Conservation (phyloP, 257 asterid species). For the Solanum sitiens region DNA sequence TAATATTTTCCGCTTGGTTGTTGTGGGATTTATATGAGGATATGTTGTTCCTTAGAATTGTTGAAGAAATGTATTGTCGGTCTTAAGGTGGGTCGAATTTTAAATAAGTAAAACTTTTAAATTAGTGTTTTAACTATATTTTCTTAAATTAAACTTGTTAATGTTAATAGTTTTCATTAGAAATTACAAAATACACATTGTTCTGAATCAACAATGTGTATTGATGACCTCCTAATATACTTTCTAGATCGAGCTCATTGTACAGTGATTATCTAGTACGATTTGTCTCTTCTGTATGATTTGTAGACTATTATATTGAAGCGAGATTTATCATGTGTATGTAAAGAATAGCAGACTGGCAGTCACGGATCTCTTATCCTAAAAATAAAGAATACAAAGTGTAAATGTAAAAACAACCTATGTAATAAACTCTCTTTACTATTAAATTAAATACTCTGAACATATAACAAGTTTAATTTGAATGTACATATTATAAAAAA, state of each 20-base stretch:
- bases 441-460: background rate
- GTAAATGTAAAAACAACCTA: background rate
- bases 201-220: background rate
- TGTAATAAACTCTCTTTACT: background rate
- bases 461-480: background rate
- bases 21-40: background rate
- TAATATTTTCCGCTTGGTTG: background rate
- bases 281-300: background rate
- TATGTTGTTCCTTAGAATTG: background rate
- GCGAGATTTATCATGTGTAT: background rate
- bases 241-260: background rate
- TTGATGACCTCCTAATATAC: background rate
- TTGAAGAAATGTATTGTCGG: background rate
- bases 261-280: background rate
- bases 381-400: background rate
- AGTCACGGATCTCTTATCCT: fast-evolving
- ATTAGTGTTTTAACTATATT: no score
- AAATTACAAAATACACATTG: no score
- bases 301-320: background rate
- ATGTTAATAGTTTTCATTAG: background rate
- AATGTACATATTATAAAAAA: background rate
- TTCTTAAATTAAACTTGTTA: background rate
- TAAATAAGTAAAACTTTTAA: no score
- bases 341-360: background rate
- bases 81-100: background rate